These are phyloP conservation scores for Fagopyrum homotropicum DNA, from an alignment of 148 eudicot genomes.

Conservation along the genomic window DNA sequence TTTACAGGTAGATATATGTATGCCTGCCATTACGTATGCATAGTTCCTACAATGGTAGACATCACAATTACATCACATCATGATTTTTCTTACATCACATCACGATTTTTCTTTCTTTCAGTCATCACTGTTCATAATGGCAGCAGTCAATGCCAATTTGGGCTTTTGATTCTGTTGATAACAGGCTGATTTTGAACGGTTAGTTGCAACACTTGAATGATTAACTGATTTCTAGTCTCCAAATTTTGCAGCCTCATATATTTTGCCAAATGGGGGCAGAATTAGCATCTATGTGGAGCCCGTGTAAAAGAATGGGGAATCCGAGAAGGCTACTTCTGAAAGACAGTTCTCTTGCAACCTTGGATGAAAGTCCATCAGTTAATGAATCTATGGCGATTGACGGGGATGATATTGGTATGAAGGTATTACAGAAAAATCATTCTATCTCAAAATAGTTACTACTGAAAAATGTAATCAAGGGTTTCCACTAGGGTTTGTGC, in stretches of 20 bases:
- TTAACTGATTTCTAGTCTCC: background rate
- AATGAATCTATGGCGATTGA: constrained; percentile 25
- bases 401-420: constrained; percentile 45
- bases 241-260: constrained; percentile 58
- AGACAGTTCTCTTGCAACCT: constrained; percentile 26
- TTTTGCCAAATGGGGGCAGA: constrained; percentile 74
- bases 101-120: background rate
- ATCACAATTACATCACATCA: background rate
- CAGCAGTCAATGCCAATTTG: background rate
- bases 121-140: background rate
- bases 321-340: constrained; percentile 47
- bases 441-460: background rate
- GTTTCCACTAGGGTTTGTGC: background rate
- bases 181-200: background rate
- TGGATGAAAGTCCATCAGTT: constrained; percentile 19
- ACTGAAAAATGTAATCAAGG: background rate
- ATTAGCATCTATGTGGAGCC: constrained; percentile 88
- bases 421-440: constrained; percentile 31
- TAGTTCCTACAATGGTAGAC: background rate
- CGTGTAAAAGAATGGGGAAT: constrained; percentile 42
- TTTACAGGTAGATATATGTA: constrained; percentile 48
- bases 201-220: background rate
- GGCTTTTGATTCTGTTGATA: background rate
- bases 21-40: background rate
- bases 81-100: background rate